Base-by-base conservation (phyloP, 2,329 filamentous ascomycete species). In the Fusarium staphyleae region DNA sequence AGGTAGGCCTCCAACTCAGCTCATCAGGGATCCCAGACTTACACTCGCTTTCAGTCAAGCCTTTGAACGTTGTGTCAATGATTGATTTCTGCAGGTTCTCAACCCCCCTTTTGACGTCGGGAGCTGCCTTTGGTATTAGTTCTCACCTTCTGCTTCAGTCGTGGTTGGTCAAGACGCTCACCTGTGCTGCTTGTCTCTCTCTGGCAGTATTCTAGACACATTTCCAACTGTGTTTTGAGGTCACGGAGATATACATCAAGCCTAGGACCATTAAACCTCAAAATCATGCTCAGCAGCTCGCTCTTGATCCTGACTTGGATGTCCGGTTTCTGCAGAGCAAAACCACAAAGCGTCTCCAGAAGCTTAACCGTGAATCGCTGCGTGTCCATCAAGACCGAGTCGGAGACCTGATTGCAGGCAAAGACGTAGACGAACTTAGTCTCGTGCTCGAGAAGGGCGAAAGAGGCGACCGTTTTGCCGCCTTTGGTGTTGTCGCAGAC, bases 401-500 rank as follows among this genome's bases (percentile, higher is more conserved):
- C 3, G 5, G 24, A 53, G 6, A 62, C 45, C 16, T 65, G 52
- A 32, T 74, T 75, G 2, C 67, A 73, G 0, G 62, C 70, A 49
- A 75, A 63, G 5, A 66, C 47, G 24, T 74, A 75, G 1, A 60
- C 48, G n/a, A 71, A 52, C 8, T 44, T 51, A 1, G 71, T 63
- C 2, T 63, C 63, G 4, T 58, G 53, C 6, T 72, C 58, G 1
- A 74, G 50, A 1, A 75, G 58, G 0, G 63, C 53, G n/a, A 73
- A 34, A 0, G 71, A 63, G 0, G 72, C 69, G 4, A 75, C 69
- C 0, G 69, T 74, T 1, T 19, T 49, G 2, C 71, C 72, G 1
- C 66, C 54, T 13, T 57, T 67, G 9, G 42, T 19, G 2, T 49
- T 67, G 32, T 74, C 72, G 41, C 72, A 74, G 3, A 72, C 54